These are phyloP conservation scores for Leucosporidium yakuticum DNA, from an alignment of 768 basidiomycete genomes.

Conservation along the genomic window DNA sequence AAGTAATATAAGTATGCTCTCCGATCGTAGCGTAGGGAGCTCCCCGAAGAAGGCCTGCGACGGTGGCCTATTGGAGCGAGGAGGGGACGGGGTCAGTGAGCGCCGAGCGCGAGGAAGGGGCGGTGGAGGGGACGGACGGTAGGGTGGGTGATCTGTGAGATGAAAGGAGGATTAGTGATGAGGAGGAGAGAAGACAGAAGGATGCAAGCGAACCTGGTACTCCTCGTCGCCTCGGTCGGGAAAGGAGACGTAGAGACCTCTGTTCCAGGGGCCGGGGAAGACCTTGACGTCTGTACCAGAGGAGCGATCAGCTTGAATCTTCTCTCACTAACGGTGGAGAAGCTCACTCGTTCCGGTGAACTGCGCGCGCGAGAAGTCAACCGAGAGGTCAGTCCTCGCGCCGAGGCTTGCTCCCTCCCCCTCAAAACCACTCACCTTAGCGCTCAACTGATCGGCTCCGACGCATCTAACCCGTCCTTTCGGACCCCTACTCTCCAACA, in stretches of 20 bases:
- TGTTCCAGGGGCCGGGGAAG: conserved; percentile 72
- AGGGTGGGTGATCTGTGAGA: conserved; percentile 86
- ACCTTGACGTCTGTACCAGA: conserved; percentile 59
- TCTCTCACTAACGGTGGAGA: too few relatives aligned
- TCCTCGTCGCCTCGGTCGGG: conserved; percentile 67
- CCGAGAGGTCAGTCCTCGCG: background rate
- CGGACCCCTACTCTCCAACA: conserved; percentile 38
- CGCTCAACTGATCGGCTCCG: conserved; percentile 88
- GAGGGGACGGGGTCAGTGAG: too few relatives aligned
- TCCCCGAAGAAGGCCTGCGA: conserved; percentile 87
- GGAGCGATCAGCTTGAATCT: background rate
- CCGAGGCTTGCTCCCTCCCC: background rate
- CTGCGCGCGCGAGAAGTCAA: background rate
- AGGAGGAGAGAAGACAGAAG: background rate
- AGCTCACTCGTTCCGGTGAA: conserved; percentile 18
- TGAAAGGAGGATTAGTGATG: background rate
- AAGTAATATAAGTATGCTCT: conserved; percentile 46
- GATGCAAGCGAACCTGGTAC: conserved; percentile 49
- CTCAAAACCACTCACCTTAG: conserved; percentile 44
- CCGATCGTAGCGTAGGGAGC: conserved; percentile 83
- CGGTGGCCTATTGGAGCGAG: conserved; percentile 51
- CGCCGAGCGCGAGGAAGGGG: too few relatives aligned
- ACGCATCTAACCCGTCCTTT: conserved; percentile 27
- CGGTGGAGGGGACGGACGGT: conserved; percentile 36
- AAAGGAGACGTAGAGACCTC: conserved; percentile 78